Conservation (phyloP, 2,329 filamentous ascomycete species). For the Trichoderma polysporum region DNA sequence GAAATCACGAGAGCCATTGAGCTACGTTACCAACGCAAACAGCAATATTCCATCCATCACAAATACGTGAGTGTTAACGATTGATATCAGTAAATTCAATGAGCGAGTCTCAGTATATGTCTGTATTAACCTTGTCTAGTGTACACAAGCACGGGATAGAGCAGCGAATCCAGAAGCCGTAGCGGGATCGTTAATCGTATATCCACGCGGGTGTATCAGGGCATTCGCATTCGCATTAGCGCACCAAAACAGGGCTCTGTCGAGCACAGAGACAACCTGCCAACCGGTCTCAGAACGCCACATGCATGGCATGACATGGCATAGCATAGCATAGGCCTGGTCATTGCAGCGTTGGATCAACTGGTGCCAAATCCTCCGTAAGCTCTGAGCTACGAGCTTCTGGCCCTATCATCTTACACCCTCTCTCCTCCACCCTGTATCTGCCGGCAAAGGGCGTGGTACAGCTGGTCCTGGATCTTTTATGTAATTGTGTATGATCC, state of each 20-base stretch:
- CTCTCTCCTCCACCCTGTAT: conserved; percentile 3
- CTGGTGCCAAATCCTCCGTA: not conserved
- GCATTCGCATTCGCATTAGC: conserved; percentile 4
- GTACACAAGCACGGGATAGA: not conserved
- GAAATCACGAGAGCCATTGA: not conserved
- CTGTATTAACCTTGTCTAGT: not conserved
- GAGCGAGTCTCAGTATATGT: not conserved
- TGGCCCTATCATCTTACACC: conserved; percentile 21
- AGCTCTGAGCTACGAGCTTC: not conserved
- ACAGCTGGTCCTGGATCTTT: not conserved
- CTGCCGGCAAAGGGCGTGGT: not conserved
- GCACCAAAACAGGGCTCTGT: not conserved
- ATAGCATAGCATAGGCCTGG: not conserved
- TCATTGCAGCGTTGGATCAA: not conserved
- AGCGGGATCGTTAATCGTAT: conserved; percentile 2
- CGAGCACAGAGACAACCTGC: not conserved
- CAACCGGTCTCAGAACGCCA: conserved; percentile 10
- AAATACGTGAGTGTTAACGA: not conserved
- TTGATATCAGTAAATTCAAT: not conserved
- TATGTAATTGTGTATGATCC: not conserved
- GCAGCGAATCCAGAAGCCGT: not conserved
- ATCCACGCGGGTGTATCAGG: not conserved
- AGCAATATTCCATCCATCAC: not conserved
- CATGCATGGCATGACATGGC: not conserved
- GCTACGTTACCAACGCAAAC: not conserved